Percentiles rank a stretch among this genome's conserved stretches.
phyloP scores from a whole-genome alignment of 1,284 basidiomycete genomes.

The Afroboletus lepidellus region DNA sequence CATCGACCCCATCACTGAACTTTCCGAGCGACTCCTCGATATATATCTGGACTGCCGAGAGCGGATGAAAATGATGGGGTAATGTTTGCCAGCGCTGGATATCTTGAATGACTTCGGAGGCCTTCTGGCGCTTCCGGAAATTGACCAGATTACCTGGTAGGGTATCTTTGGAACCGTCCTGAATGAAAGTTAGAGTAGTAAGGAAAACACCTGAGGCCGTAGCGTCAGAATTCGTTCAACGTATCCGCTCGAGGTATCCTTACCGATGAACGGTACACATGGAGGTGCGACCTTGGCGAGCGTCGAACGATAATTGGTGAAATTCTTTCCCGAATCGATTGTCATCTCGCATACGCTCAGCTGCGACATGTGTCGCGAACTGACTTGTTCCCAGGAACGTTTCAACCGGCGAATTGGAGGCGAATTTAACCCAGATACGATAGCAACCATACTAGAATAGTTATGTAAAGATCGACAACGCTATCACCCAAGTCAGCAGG shows the following conservation, averaged over 20 bases:
- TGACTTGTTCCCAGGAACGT: slow-evolving; percentile 93
- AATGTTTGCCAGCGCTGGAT: slow-evolving; percentile 94
- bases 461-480: slow-evolving; percentile 90
- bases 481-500: slow-evolving; percentile 40
- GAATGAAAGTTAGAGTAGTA: slow-evolving; percentile 94
- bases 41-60: slow-evolving; percentile 70
- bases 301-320: slow-evolving; percentile 85
- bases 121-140: slow-evolving; percentile 92
- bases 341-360: slow-evolving; percentile 75
- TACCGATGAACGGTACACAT: slow-evolving; percentile 97
- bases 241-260: slow-evolving; percentile 22
- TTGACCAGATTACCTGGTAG: slow-evolving; percentile 84
- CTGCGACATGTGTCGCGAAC: slow-evolving; percentile 66
- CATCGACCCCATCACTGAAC: slow-evolving; percentile 60
- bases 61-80: slow-evolving; percentile 81
- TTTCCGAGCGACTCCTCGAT: slow-evolving; percentile 76
- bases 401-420: slow-evolving; percentile 91
- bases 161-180: slow-evolving; percentile 95
- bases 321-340: slow-evolving; percentile 90
- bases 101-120: slow-evolving; percentile 93
- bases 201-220: slow-evolving; percentile 80
- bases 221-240: slow-evolving; percentile 1
- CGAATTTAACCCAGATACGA: slow-evolving; percentile 93
- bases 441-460: slow-evolving; percentile 94
- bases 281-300: slow-evolving; percentile 88